Base-by-base conservation (phyloP, 176 grass and related monocot species). In the Oryza longistaminata region DNA sequence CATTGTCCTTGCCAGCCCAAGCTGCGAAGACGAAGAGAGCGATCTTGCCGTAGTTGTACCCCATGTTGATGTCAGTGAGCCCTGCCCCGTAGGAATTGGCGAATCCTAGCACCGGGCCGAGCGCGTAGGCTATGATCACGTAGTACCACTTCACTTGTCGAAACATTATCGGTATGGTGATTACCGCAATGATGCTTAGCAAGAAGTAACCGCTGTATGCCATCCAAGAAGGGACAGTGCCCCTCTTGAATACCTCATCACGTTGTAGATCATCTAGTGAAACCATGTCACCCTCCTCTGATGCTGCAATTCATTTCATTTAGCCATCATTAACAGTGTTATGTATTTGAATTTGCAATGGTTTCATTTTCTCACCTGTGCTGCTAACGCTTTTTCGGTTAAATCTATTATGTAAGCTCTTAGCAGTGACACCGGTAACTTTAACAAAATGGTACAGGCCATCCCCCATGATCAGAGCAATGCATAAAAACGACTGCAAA, bases 21-120 rank as follows among this genome's bases (percentile, higher is more conserved):
- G 90, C 86, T 2, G 95, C 88, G 1, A 97, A 86, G 29, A 97
- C 76, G 67, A 97, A 97, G 45, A 97, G 82, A 12, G 90, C 83
- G 1, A 97, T 93, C 84, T 94, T 94, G 22, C 92, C 95, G 10
- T 97, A 97, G 80, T 94, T 97, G 61, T 94, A 97, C 17, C 90
- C 92, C 92, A 97, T 97, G 87, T 97, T 97, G 70, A 94, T 97
- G 75, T 97, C 90, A 0, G 95, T 97, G 45, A 97, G 92, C 16
- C 95, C 92, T 4, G 95, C 89, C 1, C 95, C 95, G 1, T 91
- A 97, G 11, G 92, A 91, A 26, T 94, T 97, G 78, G 88, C 89
- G 39, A 97, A 97, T 3, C 95, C 88, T 5, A 97, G 92, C 5
- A 91, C 27, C 3, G 95, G 95, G 33, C 92, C 95, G 0, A 97